Conservation (phyloP, 208 protist genomes). For the Leishmania gerbilli region DNA sequence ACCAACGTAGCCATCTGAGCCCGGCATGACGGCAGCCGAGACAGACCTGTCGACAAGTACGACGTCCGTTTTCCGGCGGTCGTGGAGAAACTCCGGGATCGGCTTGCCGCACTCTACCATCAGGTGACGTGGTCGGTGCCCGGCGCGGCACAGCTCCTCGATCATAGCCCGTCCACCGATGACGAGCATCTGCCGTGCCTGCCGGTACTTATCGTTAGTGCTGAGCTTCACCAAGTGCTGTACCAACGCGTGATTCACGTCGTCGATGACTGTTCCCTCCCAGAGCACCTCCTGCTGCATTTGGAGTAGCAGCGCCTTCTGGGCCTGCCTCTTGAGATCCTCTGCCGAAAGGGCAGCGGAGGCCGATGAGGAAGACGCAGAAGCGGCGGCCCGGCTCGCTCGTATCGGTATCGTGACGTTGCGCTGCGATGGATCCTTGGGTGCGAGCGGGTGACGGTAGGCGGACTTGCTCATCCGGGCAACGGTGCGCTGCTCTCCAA, state of each 20-base stretch:
- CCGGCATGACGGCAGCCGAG: slow-evolving; percentile 51
- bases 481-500: slow-evolving; percentile 52
- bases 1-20: slow-evolving; percentile 88
- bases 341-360: slow-evolving; percentile 44
- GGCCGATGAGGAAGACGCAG: slow-evolving; percentile 9
- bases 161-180: slow-evolving; percentile 79
- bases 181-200: slow-evolving; percentile 72
- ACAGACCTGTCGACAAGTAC: slow-evolving; percentile 62
- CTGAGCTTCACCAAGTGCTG: slow-evolving; percentile 82
- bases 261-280: slow-evolving; percentile 82
- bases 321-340: slow-evolving; percentile 64
- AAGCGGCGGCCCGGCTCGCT: slow-evolving; percentile 14
- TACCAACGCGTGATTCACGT: slow-evolving; percentile 66
- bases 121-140: slow-evolving; percentile 66
- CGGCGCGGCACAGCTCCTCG: slow-evolving; percentile 77
- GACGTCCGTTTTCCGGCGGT: slow-evolving; percentile 46
- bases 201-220: slow-evolving; percentile 77
- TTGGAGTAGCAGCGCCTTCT: slow-evolving; percentile 67
- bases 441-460: slow-evolving; percentile 73
- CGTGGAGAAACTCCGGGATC: slow-evolving; percentile 56
- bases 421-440: slow-evolving; percentile 67
- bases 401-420: slow-evolving; percentile 73
- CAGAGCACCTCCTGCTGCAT: slow-evolving; percentile 88
- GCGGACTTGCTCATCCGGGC: slow-evolving; percentile 52
- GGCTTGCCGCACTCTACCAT: slow-evolving; percentile 63